Conservation (phyloP, 257 asterid genomes). For the Rubia yunnanensis region DNA sequence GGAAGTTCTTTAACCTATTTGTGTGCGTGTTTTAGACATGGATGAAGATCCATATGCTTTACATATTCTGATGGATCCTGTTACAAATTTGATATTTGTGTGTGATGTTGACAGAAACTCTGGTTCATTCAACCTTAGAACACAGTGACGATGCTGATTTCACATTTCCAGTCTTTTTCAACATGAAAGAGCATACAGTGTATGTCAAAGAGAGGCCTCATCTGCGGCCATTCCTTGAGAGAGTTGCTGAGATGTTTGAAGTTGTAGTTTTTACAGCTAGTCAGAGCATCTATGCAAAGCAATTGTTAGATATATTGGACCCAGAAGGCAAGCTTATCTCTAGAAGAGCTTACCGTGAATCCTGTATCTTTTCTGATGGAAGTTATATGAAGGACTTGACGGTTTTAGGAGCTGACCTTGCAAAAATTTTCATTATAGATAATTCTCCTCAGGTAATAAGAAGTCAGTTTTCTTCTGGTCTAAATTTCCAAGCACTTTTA, state of each 20-base stretch:
- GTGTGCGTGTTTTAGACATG: neutral
- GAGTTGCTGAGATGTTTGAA: constrained; percentile 84
- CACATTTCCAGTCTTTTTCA: constrained; percentile 76
- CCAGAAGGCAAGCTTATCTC: constrained; percentile 75
- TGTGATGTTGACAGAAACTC: constrained; percentile 62
- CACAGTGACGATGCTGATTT: constrained; percentile 76
- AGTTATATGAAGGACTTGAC: constrained; percentile 78
- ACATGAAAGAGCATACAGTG: constrained; percentile 77
- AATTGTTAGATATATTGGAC: constrained; percentile 79
- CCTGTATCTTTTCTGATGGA: constrained; percentile 77
- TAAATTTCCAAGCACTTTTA: constrained; percentile 42
- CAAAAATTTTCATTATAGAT: constrained; percentile 82
- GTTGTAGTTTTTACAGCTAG: constrained; percentile 91
- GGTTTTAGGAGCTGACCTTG: constrained; percentile 87
- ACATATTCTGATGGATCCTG: neutral
- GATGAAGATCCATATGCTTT: neutral
- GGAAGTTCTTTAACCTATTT: constrained; percentile 9
- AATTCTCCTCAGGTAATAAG: constrained; percentile 90
- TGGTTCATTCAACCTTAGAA: constrained; percentile 86
- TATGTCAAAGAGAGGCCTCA: constrained; percentile 88
- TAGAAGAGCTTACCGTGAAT: constrained; percentile 87
- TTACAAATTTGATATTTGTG: neutral
- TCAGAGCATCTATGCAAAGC: constrained; percentile 87
- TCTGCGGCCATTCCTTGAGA: constrained; percentile 60
- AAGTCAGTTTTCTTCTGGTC: constrained; percentile 17